Evolutionary conservation across 805 yeast species (phyloP).

Genomic region (Lachancea dasiensis): DNA sequence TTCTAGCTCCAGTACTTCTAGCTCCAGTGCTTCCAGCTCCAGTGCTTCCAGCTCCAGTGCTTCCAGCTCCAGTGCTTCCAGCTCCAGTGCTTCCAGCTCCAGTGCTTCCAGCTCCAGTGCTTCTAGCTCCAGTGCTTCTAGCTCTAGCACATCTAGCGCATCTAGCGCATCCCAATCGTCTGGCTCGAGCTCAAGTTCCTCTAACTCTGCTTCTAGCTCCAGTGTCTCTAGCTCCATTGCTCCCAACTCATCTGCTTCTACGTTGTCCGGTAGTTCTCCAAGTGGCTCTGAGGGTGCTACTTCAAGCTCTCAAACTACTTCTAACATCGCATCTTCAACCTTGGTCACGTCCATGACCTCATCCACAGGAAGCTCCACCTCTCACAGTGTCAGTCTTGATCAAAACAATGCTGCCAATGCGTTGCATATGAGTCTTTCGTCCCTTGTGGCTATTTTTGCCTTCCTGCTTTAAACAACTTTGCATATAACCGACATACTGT

Average conservation of each 20-base stretch:
- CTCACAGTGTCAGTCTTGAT: slow-evolving; percentile 9
- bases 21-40: slow-evolving; percentile 6
- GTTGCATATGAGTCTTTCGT: slow-evolving; percentile 7
- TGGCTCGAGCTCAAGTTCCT: slow-evolving; percentile 2
- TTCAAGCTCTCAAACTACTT: neutral
- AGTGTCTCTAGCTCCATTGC: neutral
- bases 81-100: slow-evolving; percentile 3
- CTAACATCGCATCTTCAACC: slow-evolving; percentile 1
- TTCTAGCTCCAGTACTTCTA: slow-evolving; percentile 8
- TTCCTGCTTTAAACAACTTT: slow-evolving; percentile 4
- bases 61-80: slow-evolving; percentile 1
- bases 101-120: slow-evolving; percentile 3
- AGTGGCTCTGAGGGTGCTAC: neutral
- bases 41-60: slow-evolving; percentile 3
- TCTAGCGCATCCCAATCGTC: slow-evolving; percentile 9
- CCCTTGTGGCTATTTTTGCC: slow-evolving; percentile 10
- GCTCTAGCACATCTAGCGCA: slow-evolving; percentile 6
- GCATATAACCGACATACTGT: neutral
- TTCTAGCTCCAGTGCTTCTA: slow-evolving; percentile 1
- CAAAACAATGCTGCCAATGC: slow-evolving; percentile 5
- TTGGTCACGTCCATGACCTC: neutral
- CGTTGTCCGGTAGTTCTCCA: neutral
- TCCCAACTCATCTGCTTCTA: too few relatives aligned
- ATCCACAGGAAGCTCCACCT: slow-evolving; percentile 3
- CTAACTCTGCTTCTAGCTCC: neutral